phyloP scores from a whole-genome alignment of 23 red algal genomes.

The Chondrus crispus region DNA sequence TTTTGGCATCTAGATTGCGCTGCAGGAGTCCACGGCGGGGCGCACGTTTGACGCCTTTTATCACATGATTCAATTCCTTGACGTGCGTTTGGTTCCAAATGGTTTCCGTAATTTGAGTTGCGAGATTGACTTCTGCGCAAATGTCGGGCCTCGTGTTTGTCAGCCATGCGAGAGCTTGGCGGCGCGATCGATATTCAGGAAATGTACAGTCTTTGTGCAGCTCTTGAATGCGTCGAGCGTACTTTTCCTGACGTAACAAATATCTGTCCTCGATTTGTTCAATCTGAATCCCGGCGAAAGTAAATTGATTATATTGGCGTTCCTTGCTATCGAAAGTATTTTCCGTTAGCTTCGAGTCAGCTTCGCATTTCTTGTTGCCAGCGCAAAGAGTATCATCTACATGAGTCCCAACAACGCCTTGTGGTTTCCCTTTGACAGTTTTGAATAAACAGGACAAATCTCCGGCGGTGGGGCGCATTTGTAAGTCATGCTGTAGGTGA shows the following conservation, averaged over 20 bases:
- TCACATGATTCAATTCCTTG: not conserved
- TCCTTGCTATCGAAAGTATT: constrained; percentile 2
- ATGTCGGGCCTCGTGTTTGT: not conserved
- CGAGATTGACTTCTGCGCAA: not conserved
- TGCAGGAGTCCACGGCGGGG: not conserved
- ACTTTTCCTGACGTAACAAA: not conserved
- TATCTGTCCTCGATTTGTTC: not conserved
- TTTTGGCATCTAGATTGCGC: not conserved
- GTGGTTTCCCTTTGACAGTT: not conserved
- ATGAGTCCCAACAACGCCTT: constrained; percentile 10
- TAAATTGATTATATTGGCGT: not conserved
- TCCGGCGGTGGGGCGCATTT: not conserved
- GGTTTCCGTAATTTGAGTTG: not conserved
- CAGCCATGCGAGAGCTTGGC: not conserved
- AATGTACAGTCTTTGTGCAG: not conserved
- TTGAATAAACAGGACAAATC: constrained; percentile 4
- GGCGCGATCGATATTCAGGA: not conserved
- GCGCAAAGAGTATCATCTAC: constrained; percentile 30
- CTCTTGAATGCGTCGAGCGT: not conserved
- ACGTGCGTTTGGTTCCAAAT: not conserved
- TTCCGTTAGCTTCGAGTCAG: not conserved
- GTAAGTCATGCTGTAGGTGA: not conserved
- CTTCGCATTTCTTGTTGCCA: constrained; percentile 3
- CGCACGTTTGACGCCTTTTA: not conserved
- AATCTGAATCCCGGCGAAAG: not conserved